Evolutionary conservation across 148 eudicot species (phyloP), one percentile per base, ranked within the genome.

Genomic region (Rhododendron ferrugineum): DNA sequence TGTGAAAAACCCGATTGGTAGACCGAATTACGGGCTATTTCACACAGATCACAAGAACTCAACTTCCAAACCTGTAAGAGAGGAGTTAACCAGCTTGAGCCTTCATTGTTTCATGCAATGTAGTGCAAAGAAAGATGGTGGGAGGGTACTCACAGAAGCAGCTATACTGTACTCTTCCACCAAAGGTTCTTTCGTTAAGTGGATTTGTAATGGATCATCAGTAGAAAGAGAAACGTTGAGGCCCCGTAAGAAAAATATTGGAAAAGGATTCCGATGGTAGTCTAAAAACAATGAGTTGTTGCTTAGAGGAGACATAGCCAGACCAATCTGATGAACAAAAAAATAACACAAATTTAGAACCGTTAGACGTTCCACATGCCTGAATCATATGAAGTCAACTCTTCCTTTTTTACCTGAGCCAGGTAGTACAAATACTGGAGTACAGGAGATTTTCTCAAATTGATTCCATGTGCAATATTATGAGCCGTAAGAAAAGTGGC

Each of bases 131-230:
- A 80, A 79, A 52, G 44, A 54, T 6, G 58, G 36, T 56, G 85
- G n/a, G 30, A 77, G 40, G 80, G 82, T 30, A 85, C 96, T 94
- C 86, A 97, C 99, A 3, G 96, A 93, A 82, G 99, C 99, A 85
- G 99, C 99, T 82, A 97, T 97, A 84, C 99, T 97, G 93, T 97
- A 97, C 84, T 97, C 99, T 88, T 97, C 99, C 60, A 97, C 99
- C 80, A 97, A 88, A 56, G 99, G 98, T 82, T 97, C 99, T 91
- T 93, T 97, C 82, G 99, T 97, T 54, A 97, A 85, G 90, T 97
- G 99, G 79, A 97, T 97, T 93, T 97, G 99, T 84, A 97, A 85
- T 20, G 99, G 99, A 85, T 97, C 99, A 86, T 97, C 99, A 47
- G 99, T 95, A 49, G 99, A 97, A 50, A 97, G 98, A 84, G 99